These are phyloP conservation scores for Benincasa hispida DNA, from an alignment of 306 rosid genomes.

Conservation along the genomic window DNA sequence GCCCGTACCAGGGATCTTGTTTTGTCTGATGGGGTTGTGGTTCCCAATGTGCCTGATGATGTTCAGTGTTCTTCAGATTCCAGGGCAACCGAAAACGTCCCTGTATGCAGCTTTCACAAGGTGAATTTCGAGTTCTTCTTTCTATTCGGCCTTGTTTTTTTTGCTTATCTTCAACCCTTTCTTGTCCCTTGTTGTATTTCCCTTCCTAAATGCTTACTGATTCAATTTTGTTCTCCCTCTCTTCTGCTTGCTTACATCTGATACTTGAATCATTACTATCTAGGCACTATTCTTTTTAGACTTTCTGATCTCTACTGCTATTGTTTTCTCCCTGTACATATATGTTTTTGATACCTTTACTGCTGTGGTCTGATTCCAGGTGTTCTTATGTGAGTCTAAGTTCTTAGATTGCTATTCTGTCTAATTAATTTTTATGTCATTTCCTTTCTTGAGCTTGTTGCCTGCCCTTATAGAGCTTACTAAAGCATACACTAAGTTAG, in stretches of 20 bases:
- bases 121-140: constrained; percentile 25
- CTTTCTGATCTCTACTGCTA: not conserved
- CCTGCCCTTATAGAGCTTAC: not conserved
- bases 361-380: not conserved
- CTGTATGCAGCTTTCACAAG: constrained; percentile 62
- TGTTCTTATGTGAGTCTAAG: not conserved
- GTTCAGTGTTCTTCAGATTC: constrained; percentile 36
- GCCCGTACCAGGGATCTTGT: constrained; percentile 43
- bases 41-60: constrained; percentile 56
- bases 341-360: not conserved
- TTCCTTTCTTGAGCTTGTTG: not conserved
- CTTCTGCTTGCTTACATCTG: not conserved
- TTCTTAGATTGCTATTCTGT: not conserved
- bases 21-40: constrained; percentile 30
- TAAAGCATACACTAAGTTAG: not conserved
- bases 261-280: not conserved
- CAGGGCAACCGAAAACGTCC: constrained; percentile 24
- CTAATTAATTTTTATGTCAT: not conserved
- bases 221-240: not conserved
- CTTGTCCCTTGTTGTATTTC: constrained; percentile 4
- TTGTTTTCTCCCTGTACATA: not conserved
- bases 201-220: not conserved
- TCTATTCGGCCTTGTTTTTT: not conserved
- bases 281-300: not conserved
- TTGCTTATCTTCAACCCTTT: constrained; percentile 5